Conservation (phyloP, 2,329 filamentous ascomycete genomes). For the Curvularia verruculosa region DNA sequence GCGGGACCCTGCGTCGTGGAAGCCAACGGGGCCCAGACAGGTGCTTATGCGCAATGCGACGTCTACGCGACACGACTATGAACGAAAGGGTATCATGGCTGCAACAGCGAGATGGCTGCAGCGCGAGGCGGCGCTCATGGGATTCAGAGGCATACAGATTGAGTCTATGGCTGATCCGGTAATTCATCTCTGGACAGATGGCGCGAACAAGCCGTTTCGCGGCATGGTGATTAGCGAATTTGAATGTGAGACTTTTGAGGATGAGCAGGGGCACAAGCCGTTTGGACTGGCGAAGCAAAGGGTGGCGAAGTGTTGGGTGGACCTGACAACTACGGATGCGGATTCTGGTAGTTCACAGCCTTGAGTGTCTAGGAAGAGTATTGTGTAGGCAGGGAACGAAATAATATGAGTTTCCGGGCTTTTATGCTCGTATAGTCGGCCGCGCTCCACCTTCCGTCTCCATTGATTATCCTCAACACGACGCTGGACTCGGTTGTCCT, state of each 20-base stretch:
- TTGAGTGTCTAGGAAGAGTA: background rate
- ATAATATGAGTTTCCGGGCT: no score
- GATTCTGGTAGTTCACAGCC: background rate
- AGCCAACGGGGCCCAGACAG: slow-evolving; percentile 34
- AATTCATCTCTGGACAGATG: slow-evolving; percentile 36
- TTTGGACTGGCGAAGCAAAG: slow-evolving; percentile 36
- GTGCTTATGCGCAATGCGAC: slow-evolving; percentile 49
- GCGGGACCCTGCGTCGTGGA: slow-evolving; percentile 36
- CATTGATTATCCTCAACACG: no score
- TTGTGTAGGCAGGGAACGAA: no score
- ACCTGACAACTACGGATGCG: slow-evolving; percentile 17
- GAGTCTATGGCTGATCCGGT: slow-evolving; percentile 43
- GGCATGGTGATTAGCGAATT: slow-evolving; percentile 32
- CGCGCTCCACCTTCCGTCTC: no score
- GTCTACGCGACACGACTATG: slow-evolving; percentile 46
- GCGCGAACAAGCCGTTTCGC: slow-evolving; percentile 33
- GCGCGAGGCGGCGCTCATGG: slow-evolving; percentile 42
- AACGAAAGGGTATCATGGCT: slow-evolving; percentile 44
- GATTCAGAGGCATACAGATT: slow-evolving; percentile 47
- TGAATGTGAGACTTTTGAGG: slow-evolving; percentile 27
- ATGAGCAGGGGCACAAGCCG: slow-evolving; percentile 30
- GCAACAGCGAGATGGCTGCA: slow-evolving; percentile 47
- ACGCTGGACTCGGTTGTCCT: no score
- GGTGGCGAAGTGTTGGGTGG: slow-evolving; percentile 34
- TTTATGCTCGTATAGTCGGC: no score